Conservation (phyloP, 495 filamentous ascomycete species). For the Pseudomonodictys pantanalensis region DNA sequence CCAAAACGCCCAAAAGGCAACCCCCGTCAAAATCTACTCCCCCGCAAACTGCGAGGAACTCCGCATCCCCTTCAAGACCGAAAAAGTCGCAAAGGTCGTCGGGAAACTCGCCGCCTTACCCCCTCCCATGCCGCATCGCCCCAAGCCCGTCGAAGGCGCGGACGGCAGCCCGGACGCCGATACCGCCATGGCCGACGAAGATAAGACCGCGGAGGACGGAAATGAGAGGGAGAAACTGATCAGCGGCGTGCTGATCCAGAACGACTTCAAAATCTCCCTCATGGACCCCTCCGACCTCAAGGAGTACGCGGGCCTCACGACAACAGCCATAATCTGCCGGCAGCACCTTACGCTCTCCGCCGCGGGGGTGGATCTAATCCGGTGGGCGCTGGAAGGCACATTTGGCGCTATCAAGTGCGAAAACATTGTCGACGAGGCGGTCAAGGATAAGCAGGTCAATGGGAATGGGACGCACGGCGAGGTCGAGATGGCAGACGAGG, state of each 20-base stretch:
- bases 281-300: conserved; percentile 95
- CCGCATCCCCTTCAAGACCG: conserved; percentile 91
- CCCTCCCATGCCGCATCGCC: conserved; percentile 52
- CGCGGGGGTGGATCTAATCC: conserved; percentile 84
- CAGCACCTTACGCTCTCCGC: conserved; percentile 82
- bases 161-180: no score
- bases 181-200: no score
- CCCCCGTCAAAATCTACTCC: conserved; percentile 84
- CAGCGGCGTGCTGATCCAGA: conserved; percentile 88
- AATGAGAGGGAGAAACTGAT: conserved; percentile 57
- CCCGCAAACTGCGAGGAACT: conserved; percentile 93
- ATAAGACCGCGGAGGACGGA: conserved; percentile 34
- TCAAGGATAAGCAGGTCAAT: conserved; percentile 43
- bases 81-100: conserved; percentile 94
- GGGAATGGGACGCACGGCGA: conserved; percentile 53
- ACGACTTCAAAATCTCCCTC: conserved; percentile 90
- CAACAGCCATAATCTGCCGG: conserved; percentile 86
- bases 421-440: conserved; percentile 42
- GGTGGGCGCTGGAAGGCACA: conserved; percentile 90
- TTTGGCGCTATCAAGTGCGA: conserved; percentile 83
- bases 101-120: conserved; percentile 83
- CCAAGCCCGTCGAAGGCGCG: not conserved
- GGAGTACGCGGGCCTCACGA: conserved; percentile 92
- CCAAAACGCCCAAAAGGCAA: conserved; percentile 73
- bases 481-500: conserved; percentile 57